A percentile compares a stretch with the other conserved stretches of the same genome.
Conservation (phyloP, 2,329 filamentous ascomycete genomes). For the Zelopaecilomyces penicillatus region DNA sequence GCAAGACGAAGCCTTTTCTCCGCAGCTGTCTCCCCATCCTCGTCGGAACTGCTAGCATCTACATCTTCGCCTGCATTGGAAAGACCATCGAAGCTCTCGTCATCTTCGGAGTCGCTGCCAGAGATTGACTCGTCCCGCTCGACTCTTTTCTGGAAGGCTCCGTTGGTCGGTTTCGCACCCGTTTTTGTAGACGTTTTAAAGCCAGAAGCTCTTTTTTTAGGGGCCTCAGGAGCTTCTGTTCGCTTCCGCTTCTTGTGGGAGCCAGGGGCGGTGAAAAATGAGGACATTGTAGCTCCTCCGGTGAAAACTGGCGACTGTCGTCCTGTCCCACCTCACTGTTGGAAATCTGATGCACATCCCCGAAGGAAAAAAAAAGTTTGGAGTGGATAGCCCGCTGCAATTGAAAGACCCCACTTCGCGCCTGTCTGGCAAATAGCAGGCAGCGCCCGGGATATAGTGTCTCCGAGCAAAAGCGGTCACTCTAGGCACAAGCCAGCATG, state of each 20-base stretch:
- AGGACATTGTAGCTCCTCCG: constrained; percentile 59
- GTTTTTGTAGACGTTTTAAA: constrained; percentile 35
- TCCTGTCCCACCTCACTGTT: constrained; percentile 17
- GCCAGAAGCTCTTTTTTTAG: constrained; percentile 51
- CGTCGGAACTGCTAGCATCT: constrained; percentile 48
- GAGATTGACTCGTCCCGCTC: constrained; percentile 71
- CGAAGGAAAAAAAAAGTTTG: constrained; percentile 31
- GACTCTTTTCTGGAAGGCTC: constrained; percentile 34
- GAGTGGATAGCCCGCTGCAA: constrained; percentile 19
- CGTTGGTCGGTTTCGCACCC: constrained; percentile 25
- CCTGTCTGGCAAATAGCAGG: constrained; percentile 16
- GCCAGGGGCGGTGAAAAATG: constrained; percentile 86
- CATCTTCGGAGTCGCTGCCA: constrained; percentile 67
- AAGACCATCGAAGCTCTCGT: constrained; percentile 36
- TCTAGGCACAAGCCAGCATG: constrained; percentile 20
- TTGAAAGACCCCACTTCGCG: constrained; percentile 8
- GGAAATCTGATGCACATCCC: constrained; percentile 18
- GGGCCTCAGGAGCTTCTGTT: constrained; percentile 40
- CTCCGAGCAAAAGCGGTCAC: constrained; percentile 26
- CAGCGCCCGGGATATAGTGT: constrained; percentile 18
- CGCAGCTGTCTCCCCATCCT: constrained; percentile 78
- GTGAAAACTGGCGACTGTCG: constrained; percentile 1
- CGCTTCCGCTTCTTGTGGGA: constrained; percentile 89
- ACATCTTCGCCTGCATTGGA: constrained; percentile 38
- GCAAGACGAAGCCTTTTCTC: constrained; percentile 81